Percentiles rank a stretch among this genome's conserved stretches.
Conservation (phyloP, 2,329 filamentous ascomycete species). For the Chalara sp. region DNA sequence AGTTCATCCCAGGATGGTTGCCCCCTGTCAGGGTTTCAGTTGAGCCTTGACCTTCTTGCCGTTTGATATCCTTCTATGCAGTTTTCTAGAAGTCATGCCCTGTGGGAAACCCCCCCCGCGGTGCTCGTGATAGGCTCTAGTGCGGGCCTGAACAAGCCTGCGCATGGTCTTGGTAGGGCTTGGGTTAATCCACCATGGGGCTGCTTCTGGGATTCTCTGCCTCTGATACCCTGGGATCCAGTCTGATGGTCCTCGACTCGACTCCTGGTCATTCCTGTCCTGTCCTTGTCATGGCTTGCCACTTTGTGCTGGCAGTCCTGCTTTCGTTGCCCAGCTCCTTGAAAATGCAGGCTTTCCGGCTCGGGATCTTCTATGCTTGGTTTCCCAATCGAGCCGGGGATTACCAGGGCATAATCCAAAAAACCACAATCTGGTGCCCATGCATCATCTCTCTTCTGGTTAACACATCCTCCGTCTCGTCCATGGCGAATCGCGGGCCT, state of each 20-base stretch:
- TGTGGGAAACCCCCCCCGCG: constrained; percentile 1
- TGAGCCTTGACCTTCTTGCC: constrained; percentile 4
- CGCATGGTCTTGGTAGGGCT: too few species aligned
- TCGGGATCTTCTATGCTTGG: constrained; percentile 16
- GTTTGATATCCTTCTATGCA: constrained; percentile 22
- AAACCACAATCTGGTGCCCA: constrained; percentile 11
- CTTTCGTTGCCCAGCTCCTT: too few species aligned
- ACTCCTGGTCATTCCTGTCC: too few species aligned
- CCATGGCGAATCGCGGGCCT: constrained; percentile 40
- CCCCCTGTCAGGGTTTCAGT: neutral
- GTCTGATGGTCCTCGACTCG: too few species aligned
- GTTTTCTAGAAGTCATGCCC: constrained; percentile 18
- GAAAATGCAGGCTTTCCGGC: too few species aligned
- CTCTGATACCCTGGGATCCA: too few species aligned
- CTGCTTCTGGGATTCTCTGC: too few species aligned
- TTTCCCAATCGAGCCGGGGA: constrained; percentile 15
- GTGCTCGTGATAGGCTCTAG: too few species aligned
- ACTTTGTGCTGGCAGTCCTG: too few species aligned
- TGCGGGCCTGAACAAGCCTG: too few species aligned
- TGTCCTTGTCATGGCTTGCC: too few species aligned
- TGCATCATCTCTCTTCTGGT: constrained; percentile 15
- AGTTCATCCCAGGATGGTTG: neutral
- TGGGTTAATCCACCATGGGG: too few species aligned
- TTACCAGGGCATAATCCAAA: constrained; percentile 19
- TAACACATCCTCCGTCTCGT: constrained; percentile 39